A percentile compares a stretch with the other conserved stretches of the same genome.
These are phyloP conservation scores for Trichoderma sp. DNA, from an alignment of 2,329 filamentous ascomycete species.

Conservation along the genomic window DNA sequence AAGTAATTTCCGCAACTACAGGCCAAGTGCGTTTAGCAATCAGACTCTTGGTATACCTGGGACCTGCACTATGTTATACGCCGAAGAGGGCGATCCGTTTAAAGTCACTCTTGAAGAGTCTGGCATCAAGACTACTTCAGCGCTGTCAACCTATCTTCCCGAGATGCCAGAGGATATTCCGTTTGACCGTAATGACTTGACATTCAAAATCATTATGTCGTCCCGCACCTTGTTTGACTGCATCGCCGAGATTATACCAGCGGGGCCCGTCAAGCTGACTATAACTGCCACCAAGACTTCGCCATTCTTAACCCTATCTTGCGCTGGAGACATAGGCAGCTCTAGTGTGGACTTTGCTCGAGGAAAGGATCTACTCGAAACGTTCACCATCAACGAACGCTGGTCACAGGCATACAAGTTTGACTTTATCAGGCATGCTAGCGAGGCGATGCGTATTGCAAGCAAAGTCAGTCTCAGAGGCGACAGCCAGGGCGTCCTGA, in stretches of 20 bases:
- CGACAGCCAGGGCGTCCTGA: constrained; percentile 85
- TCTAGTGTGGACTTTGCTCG: constrained; percentile 66
- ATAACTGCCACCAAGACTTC: constrained; percentile 62
- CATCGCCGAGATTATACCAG: constrained; percentile 64
- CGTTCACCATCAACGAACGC: constrained; percentile 60
- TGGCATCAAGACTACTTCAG: constrained; percentile 83
- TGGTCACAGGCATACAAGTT: constrained; percentile 81
- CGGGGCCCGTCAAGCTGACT: constrained; percentile 69
- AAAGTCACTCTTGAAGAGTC: constrained; percentile 83
- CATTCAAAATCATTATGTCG: constrained; percentile 94
- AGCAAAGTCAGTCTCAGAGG: constrained; percentile 89
- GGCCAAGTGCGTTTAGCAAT: constrained; percentile 75
- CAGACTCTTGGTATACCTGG: constrained; percentile 80
- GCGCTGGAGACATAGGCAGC: constrained; percentile 53
- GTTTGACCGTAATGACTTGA: constrained; percentile 74
- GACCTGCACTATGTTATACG: constrained; percentile 80
- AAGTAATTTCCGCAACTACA: constrained; percentile 60
- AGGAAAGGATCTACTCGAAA: constrained; percentile 68
- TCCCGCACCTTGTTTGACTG: constrained; percentile 69
- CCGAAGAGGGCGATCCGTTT: constrained; percentile 70
- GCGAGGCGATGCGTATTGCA: constrained; percentile 87
- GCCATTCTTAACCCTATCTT: constrained; percentile 74
- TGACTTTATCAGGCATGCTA: constrained; percentile 77
- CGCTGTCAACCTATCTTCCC: constrained; percentile 82
- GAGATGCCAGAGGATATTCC: constrained; percentile 78